Evolutionary conservation across 2,329 filamentous ascomycete species (phyloP), one percentile per base, ranked within the genome.

Genomic region (Exophiala sp.): DNA sequence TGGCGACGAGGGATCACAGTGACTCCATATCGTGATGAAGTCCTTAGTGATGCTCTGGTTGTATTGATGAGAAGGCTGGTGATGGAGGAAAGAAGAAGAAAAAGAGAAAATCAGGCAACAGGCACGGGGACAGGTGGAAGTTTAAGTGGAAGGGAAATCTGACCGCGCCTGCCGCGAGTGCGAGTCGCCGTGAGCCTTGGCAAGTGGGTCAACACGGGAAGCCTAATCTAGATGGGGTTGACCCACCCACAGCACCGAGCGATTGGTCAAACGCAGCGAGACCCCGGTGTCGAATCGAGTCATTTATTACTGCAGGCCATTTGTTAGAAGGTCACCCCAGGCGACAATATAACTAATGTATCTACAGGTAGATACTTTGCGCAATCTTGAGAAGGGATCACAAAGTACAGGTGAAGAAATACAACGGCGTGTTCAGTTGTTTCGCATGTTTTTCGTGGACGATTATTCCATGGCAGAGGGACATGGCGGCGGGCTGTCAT

Each of bases 11-110:
- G 39, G 39, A 43, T 59, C 58, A 64, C 55, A 55, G 57, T 57
- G 54, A 60, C 62, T 56, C 63, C 63, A 66, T 66, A 40, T 49
- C 46, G 50, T 50, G 60, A 53, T 61, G 61, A 52, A 58, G 57
- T 60, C 56, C 50, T n/a, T 53, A 44, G 58, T 56, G 45, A 27
- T 57, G 48, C 37, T 56, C 34, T 58, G 35, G 24, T 42, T 39
- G 35, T 27, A 44, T 49, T 46, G 46, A 50, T 52, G 45, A 50
- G 48, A n/a, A n/a, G 53, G 4, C 19, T 41, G 48, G 53, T 48
- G 46, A 46, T 52, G 49, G 44, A 32, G 40, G 45, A 43, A 43
- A 46, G 47, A 43, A 43, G 52, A 45, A 55, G 46, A 46, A 55
- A 44, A 50, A 56, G 43, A 50, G 46, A 45, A 50, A 48, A 37